Evolutionary conservation across 169 alveolate species (phyloP), one percentile per base, ranked within the genome.

Genomic region (Eimeria falciformis): DNA sequence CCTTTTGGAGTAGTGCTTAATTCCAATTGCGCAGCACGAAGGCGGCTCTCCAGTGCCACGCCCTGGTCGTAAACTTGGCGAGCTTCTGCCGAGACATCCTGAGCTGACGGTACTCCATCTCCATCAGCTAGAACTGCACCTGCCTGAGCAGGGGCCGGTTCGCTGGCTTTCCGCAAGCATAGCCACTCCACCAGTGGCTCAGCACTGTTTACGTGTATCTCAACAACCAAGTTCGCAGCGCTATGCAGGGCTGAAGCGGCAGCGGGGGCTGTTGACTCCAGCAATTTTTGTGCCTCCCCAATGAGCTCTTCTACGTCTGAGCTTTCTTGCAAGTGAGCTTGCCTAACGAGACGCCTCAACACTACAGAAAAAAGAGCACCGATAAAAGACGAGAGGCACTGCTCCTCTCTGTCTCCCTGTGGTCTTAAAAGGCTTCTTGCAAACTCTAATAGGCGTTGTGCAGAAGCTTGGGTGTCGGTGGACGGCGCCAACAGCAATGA

Each of bases 101-200:
- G 86, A 77, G 43, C 45, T 0, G 66, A 43, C 40, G 33, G 25
- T 17, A 27, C 66, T 46, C 21, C 56, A 1, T 3, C 55, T 33
- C 56, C 79, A 12, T 14, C 79, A 4, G 46, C 46, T 23, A 9
- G n/a, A 25, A n/a, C 7, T 27, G 82, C 82, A 33, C 14, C 55
- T 71, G 58, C 53, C 7, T 0, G 33, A 37, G 82, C 29, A 33
- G 17, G 84, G 14, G 84, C 46, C 9, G 47, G 45, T 46, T 3
- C 23, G 45, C 66, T 47, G 23, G 33, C 68, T 2, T 9, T 21
- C 68, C 66, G 46, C 46, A 45, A 27, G 45, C 29, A 47, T 5
- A 77, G 66, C 86, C 86, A 77, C 43, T 77, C 86, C 21, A 77
- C 86, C 25, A 77, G 43, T 23, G 86, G 86, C 43, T 77, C 86